Base-by-base conservation (phyloP, 2,329 filamentous ascomycete species). In the Xylaria sp. region DNA sequence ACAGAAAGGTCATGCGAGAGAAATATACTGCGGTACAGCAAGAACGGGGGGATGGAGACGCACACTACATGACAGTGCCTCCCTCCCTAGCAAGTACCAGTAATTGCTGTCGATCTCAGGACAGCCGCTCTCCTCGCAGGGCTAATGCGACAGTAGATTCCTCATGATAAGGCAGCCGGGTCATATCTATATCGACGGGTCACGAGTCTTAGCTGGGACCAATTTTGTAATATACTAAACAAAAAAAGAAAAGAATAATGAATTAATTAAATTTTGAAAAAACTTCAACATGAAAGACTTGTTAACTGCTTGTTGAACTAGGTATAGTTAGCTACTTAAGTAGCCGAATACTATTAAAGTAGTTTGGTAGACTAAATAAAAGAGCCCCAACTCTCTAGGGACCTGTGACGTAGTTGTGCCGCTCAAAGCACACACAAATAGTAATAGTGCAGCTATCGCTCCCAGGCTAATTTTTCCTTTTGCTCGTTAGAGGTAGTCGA, bases 361-460 rank as follows among this genome's bases (percentile, higher is more conserved):
- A 11, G 23, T 29, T 4, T 25, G 19, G 47, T 43, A 44, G 10
- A 9, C 2, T 27, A 5, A 31, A 15, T 33, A 40, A 54, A 55
- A 65, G 57, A 63, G 63, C 63, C 63, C 63, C 63, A 58, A 38
- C 40, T 51, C 37, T 53, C 41, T 35, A 23, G 57, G 35, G 49
- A 58, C 27, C 46, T 40, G 57, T 66, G 64, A 66, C 64, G 64
- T 66, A 61, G 57, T 64, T 58, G 54, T 64, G 58, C 64, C 51
- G 61, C 61, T 59, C 49, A 61, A 60, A 56, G 54, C 54, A 54
- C 64, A 54, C 64, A 59, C 57, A 61, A 63, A 60, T 60, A 57
- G 52, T 53, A 57, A 57, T 58, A 49, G 41, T 52, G 29, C 48
- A 35, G 40, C n/a, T 11, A 38, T 35, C 27, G 31, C 51, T 56